Conservation (phyloP, 1,139 yeast genomes). For the Candida dubliniensis region DNA sequence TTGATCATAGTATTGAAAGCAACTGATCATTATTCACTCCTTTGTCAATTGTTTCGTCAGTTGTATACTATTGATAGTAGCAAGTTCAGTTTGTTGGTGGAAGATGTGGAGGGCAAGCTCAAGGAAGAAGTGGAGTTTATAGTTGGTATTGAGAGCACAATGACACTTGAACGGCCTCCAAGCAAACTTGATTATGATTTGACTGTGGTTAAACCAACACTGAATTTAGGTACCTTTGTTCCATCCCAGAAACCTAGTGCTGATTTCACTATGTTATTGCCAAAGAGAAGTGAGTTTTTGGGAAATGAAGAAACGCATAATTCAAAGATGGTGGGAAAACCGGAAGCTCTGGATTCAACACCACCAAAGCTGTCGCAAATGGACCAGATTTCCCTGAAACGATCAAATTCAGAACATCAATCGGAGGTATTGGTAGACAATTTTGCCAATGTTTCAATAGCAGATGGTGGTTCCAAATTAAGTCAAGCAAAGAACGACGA, state of each 20-base stretch:
- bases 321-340: background rate
- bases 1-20: conserved; percentile 35
- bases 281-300: conserved; percentile 14
- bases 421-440: conserved; percentile 27
- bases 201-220: conserved; percentile 24
- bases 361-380: background rate
- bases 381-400: background rate
- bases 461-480: conserved; percentile 7
- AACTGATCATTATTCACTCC: conserved; percentile 27
- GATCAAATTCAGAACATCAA: conserved; percentile 1
- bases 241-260: conserved; percentile 31
- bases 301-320: background rate
- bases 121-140: conserved; percentile 35
- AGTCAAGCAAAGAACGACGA: conserved; percentile 4
- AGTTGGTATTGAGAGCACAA: conserved; percentile 33
- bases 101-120: conserved; percentile 24
- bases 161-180: conserved; percentile 11
- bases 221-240: conserved; percentile 20
- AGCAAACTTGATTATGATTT: conserved; percentile 25
- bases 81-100: conserved; percentile 29
- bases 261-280: conserved; percentile 43
- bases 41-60: conserved; percentile 27
- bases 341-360: background rate
- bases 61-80: conserved; percentile 32
- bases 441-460: conserved; percentile 40